Evolutionary conservation across 805 yeast genomes (phyloP), one percentile per base, ranked within the genome.

Genomic region (Priceomyces castillae): DNA sequence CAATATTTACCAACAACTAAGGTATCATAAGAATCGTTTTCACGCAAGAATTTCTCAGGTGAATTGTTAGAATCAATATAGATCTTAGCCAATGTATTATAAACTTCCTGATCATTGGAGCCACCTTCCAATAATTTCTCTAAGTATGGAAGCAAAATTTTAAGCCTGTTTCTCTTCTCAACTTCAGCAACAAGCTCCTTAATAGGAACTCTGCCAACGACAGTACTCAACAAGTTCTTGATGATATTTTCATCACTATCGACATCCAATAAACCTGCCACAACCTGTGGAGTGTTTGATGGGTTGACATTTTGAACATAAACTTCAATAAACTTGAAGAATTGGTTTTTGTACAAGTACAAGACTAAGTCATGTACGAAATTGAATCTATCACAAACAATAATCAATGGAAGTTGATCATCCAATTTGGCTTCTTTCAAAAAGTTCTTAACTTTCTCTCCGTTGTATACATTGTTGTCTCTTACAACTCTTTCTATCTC

Each of bases 271-370:
- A 94, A 76, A 37, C 95, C 98, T 48, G 97, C 99, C 58, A 94
- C 80, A 50, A 94, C 99, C 67, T 90, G 95, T 5, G 99, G 95
- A 14, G 99, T 88, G 64, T 86, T 88, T 7, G 95, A 74, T 42
- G 99, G 96, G 69, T 94, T 94, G 41, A 94, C 98, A 63, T 90
- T 95, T 73, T 94, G 98, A 44, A 94, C 99, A 59, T 92, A 94
- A 39, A 94, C 96, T 72, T 94, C 98, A 67, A 94, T 94, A 57
- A 92, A 94, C 67, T 94, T 90, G 81, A 90, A 87, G 70, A 83
- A 92, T 67, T 92, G 90, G 70, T 90, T 87, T 74, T 92, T 94
- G 82, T 94, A 94, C 64, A 94, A 77, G 71, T 86, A 94, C 59
- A 94, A 77, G 44, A 94, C 83, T 71, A 94, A 79, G 66, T 94